Conservation (phyloP, 345 rosid genomes). For the Raphanus sativus region DNA sequence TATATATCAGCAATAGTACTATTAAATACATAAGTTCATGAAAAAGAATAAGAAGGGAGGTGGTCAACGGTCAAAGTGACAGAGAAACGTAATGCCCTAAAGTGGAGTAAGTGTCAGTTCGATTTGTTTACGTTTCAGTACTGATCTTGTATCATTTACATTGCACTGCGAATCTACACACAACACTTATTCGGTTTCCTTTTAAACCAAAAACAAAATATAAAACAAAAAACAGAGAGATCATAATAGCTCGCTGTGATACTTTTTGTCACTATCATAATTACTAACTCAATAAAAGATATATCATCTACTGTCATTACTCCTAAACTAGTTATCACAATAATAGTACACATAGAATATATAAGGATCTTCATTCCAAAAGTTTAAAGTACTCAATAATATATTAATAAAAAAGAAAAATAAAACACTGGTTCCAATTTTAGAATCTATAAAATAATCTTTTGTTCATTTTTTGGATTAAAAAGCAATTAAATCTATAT, state of each 20-base stretch:
- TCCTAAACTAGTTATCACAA: not conserved
- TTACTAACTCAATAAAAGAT: not conserved
- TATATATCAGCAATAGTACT: not conserved
- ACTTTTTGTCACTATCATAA: not conserved
- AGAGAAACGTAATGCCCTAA: constrained; percentile 38
- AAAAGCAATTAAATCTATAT: too few relatives aligned
- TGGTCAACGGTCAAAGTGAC: constrained; percentile 44
- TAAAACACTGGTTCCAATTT: too few relatives aligned
- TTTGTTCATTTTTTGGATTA: too few relatives aligned
- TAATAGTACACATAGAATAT: not conserved
- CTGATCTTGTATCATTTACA: constrained; percentile 4
- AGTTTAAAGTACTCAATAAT: not conserved
- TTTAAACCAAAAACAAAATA: not conserved
- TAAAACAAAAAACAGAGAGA: not conserved
- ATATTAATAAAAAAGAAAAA: not conserved
- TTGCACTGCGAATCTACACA: constrained; percentile 16
- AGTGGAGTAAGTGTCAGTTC: constrained; percentile 35
- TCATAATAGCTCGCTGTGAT: not conserved
- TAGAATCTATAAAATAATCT: too few relatives aligned
- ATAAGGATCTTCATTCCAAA: not conserved
- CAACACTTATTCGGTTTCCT: constrained; percentile 27
- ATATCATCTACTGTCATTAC: not conserved
- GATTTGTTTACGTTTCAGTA: constrained; percentile 24
- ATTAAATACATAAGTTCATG: not conserved
- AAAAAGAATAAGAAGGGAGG: constrained; percentile 8